Conservation (phyloP, 768 basidiomycete genomes). For the Amanita exitialis region DNA sequence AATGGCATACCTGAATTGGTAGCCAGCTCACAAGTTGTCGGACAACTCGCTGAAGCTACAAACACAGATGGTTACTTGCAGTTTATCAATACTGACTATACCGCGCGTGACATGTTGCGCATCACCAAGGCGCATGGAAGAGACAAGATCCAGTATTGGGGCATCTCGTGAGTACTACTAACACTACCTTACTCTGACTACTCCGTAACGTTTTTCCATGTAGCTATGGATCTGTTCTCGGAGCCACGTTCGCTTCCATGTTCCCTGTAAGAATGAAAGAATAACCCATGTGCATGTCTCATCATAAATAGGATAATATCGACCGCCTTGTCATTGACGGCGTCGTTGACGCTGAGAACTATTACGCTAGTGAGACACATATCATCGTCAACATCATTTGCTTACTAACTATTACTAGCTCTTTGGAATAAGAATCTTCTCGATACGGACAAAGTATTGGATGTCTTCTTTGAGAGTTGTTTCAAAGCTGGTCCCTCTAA, state of each 20-base stretch:
- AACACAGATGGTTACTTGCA: constrained; percentile 14
- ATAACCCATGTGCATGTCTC: not conserved
- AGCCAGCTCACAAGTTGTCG: not conserved
- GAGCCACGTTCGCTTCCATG: constrained; percentile 14
- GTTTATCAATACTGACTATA: constrained; percentile 26
- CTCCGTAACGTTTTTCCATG: too few relatives aligned
- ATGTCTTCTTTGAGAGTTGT: constrained; percentile 27
- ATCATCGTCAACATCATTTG: not conserved
- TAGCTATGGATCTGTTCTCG: constrained; percentile 15
- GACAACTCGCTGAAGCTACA: not conserved
- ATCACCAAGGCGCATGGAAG: constrained; percentile 20
- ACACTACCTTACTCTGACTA: not conserved
- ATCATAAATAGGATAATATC: constrained; percentile 16
- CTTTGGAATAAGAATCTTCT: constrained; percentile 25
- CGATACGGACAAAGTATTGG: constrained; percentile 27
- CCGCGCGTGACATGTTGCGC: constrained; percentile 11
- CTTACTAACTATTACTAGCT: constrained; percentile 13
- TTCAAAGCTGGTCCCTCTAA: constrained; percentile 22
- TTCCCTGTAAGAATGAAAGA: constrained; percentile 11
- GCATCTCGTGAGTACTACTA: constrained; percentile 11
- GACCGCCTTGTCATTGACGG: constrained; percentile 23
- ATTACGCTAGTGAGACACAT: constrained; percentile 13
- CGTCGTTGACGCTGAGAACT: constrained; percentile 16
- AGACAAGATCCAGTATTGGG: constrained; percentile 25
- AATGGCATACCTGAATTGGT: not conserved